phyloP scores from a whole-genome alignment of 2,329 filamentous ascomycete genomes.

The Alternaria solani region DNA sequence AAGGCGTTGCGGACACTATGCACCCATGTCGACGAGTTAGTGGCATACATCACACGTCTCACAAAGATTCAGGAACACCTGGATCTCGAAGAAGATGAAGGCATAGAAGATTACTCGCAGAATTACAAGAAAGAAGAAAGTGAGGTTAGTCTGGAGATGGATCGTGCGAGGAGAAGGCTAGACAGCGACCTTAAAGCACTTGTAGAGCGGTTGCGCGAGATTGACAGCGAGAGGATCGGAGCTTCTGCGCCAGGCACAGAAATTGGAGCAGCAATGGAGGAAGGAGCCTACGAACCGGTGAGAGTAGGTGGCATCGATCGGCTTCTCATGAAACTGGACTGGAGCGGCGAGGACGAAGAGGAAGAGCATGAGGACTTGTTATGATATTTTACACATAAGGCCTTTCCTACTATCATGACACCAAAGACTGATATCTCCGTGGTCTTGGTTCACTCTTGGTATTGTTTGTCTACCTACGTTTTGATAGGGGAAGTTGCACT shows the following conservation, averaged over 20 bases:
- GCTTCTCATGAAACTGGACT: constrained; percentile 89
- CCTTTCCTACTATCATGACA: not conserved
- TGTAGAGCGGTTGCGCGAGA: constrained; percentile 63
- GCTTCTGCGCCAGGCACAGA: constrained; percentile 26
- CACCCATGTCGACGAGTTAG: constrained; percentile 80
- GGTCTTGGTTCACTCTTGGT: not conserved
- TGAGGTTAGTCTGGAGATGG: constrained; percentile 71
- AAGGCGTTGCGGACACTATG: constrained; percentile 71
- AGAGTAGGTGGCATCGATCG: constrained; percentile 82
- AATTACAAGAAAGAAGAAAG: constrained; percentile 72
- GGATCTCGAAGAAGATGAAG: constrained; percentile 83
- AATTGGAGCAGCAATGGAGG: constrained; percentile 32
- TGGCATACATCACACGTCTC: constrained; percentile 77
- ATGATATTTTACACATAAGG: not conserved
- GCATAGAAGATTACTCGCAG: constrained; percentile 68
- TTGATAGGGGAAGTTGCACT: not conserved
- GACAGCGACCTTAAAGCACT: constrained; percentile 72
- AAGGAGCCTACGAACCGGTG: constrained; percentile 71
- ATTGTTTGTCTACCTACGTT: not conserved
- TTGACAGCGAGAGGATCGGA: constrained; percentile 63
- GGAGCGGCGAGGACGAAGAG: constrained; percentile 51
- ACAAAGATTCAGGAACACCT: constrained; percentile 78
- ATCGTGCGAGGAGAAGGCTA: constrained; percentile 69
- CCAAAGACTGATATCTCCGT: not conserved
- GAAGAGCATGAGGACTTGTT: constrained; percentile 34